A percentile compares a stretch with the other conserved stretches of the same genome.
Conservation (phyloP, 106 monocot genomes). For the Allium cepa region DNA sequence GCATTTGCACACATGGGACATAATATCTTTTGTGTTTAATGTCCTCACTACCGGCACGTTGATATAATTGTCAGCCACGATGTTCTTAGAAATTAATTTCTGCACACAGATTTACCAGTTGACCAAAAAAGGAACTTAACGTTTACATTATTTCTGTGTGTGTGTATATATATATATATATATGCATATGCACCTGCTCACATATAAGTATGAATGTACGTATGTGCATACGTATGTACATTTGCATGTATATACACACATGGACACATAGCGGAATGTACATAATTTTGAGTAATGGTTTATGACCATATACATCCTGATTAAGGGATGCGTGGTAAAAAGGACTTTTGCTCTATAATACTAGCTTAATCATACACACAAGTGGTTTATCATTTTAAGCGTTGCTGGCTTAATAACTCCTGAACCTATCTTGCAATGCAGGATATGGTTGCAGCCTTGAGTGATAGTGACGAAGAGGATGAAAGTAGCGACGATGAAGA, state of each 20-base stretch:
- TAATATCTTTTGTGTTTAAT: neutral
- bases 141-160: too few species aligned
- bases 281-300: neutral
- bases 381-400: neutral
- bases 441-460: neutral
- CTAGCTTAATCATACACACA: neutral
- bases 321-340: neutral
- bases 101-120: too few species aligned
- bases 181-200: neutral
- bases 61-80: too few species aligned
- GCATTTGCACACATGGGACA: neutral
- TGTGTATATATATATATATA: neutral
- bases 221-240: neutral
- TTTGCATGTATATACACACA: neutral
- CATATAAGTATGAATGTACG: neutral
- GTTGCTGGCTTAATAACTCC: neutral
- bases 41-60: neutral
- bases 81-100: too few species aligned
- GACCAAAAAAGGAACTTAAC: too few species aligned
- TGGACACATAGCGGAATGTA: neutral
- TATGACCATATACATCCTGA: neutral
- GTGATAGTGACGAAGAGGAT: conserved; percentile 23
- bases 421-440: neutral
- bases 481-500: conserved; percentile 29
- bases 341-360: neutral